Percentiles rank a stretch among this genome's conserved stretches.
Conservation (phyloP, 2,329 filamentous ascomycete genomes). For the Trichothecium sympodiale region DNA sequence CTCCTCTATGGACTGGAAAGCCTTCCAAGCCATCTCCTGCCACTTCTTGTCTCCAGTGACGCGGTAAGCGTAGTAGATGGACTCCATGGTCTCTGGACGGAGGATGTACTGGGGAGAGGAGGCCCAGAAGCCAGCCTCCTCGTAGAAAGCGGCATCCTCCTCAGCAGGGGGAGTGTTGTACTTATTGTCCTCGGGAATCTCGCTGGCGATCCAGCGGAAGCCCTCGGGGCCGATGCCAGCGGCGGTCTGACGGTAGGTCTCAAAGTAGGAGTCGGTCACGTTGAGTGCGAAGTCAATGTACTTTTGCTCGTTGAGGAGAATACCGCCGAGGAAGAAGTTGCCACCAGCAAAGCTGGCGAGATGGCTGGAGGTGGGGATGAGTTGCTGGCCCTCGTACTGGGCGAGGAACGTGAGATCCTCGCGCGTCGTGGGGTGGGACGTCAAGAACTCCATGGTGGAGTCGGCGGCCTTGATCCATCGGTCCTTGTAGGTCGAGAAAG, state of each 20-base stretch:
- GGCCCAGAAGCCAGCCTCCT: constrained; percentile 62
- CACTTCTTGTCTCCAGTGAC: constrained; percentile 66
- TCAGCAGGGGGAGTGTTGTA: constrained; percentile 4
- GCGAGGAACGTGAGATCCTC: constrained; percentile 65
- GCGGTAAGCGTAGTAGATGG: constrained; percentile 78
- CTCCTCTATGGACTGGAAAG: constrained; percentile 56
- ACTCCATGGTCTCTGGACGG: constrained; percentile 73
- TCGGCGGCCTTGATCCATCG: constrained; percentile 68
- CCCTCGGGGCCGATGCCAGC: constrained; percentile 69
- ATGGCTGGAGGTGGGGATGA: constrained; percentile 36
- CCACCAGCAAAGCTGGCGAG: constrained; percentile 78
- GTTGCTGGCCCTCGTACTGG: constrained; percentile 35
- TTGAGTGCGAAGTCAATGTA: constrained; percentile 66
- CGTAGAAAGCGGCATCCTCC: constrained; percentile 42
- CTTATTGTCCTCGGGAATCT: constrained; percentile 23
- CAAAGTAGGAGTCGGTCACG: constrained; percentile 62
- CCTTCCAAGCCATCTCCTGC: constrained; percentile 76
- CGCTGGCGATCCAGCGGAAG: constrained; percentile 49
- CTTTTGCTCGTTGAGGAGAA: constrained; percentile 50
- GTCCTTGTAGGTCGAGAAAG: constrained; percentile 56
- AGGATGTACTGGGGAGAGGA: constrained; percentile 50
- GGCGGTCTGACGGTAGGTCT: constrained; percentile 56
- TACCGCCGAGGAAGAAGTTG: constrained; percentile 73
- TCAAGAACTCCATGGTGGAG: constrained; percentile 60
- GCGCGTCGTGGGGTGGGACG: constrained; percentile 53